Conservation (phyloP, 1,139 yeast species). For the Diutina catenulata region DNA sequence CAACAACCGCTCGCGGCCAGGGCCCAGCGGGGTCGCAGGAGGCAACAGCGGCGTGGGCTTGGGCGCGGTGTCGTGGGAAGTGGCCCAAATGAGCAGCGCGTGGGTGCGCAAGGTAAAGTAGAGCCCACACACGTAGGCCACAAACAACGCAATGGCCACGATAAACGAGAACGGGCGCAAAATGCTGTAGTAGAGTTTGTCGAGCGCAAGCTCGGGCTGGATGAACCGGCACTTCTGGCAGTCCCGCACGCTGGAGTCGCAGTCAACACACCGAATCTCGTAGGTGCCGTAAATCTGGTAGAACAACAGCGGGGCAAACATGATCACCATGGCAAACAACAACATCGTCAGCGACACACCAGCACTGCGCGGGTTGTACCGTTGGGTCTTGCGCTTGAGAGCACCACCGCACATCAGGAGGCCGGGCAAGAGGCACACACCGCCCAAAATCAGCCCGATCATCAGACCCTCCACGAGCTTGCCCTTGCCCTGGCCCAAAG, state of each 20-base stretch:
- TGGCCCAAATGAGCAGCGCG: constrained; percentile 93
- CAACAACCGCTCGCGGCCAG: too few species aligned
- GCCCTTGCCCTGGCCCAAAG: constrained; percentile 76
- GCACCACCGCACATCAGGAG: constrained; percentile 98
- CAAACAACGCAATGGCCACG: constrained; percentile 70
- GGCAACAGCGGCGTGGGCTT: too few species aligned
- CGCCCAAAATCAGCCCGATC: constrained; percentile 90
- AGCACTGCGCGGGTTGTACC: constrained; percentile 92
- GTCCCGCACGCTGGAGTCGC: constrained; percentile 21
- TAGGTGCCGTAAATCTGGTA: constrained; percentile 87
- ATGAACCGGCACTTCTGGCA: constrained; percentile 64
- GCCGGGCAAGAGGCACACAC: constrained; percentile 84
- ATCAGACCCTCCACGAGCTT: constrained; percentile 93
- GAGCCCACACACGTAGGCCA: constrained; percentile 83
- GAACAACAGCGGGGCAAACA: constrained; percentile 88
- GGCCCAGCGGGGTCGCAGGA: too few species aligned
- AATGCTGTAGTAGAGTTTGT: constrained; percentile 50
- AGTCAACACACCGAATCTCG: constrained; percentile 57
- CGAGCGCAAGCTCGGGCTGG: constrained; percentile 61
- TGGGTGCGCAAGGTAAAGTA: constrained; percentile 92
- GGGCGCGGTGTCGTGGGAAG: constrained; percentile 32
- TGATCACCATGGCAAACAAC: constrained; percentile 78
- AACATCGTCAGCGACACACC: constrained; percentile 97
- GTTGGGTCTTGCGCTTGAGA: constrained; percentile 75
- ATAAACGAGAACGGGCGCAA: constrained; percentile 73